A percentile compares a stretch with the other conserved stretches of the same genome.
These are phyloP conservation scores for Lignosus rhinocerotis DNA, from an alignment of 1,284 basidiomycete genomes.

Conservation along the genomic window DNA sequence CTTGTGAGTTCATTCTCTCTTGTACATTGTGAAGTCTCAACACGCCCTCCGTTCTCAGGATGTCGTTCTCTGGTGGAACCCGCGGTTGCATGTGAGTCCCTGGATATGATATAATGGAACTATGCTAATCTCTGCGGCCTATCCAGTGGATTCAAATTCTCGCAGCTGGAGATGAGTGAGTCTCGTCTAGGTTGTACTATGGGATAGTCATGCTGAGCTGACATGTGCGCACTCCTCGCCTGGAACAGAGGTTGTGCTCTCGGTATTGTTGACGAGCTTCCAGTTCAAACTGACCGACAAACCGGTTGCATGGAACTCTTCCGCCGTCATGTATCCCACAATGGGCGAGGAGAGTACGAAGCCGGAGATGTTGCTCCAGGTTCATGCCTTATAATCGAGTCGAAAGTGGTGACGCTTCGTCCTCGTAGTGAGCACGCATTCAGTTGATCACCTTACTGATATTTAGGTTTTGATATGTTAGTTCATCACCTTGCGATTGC, in stretches of 20 bases:
- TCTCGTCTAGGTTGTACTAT: conserved; percentile 8
- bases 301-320: conserved; percentile 25
- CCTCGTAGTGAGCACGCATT: neutral
- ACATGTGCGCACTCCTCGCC: neutral
- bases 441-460: too few relatives aligned
- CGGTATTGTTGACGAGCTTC: conserved; percentile 10
- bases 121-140: neutral
- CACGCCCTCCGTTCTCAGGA: neutral
- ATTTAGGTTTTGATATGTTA: too few relatives aligned
- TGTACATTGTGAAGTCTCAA: neutral
- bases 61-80: conserved; percentile 32
- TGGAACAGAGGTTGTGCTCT: conserved; percentile 17
- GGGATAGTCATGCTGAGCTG: too few relatives aligned
- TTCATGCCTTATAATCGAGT: neutral
- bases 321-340: conserved; percentile 18
- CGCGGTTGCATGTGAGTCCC: conserved; percentile 35
- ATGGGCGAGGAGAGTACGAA: conserved; percentile 3
- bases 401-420: neutral
- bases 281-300: conserved; percentile 18
- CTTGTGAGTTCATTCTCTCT: conserved; percentile 8
- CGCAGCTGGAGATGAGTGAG: conserved; percentile 38
- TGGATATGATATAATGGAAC: neutral
- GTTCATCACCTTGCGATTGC: too few relatives aligned
- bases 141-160: conserved; percentile 34
- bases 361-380: conserved; percentile 11